Base-by-base conservation (phyloP, 331 rosid species). In the Arachis monticola region DNA sequence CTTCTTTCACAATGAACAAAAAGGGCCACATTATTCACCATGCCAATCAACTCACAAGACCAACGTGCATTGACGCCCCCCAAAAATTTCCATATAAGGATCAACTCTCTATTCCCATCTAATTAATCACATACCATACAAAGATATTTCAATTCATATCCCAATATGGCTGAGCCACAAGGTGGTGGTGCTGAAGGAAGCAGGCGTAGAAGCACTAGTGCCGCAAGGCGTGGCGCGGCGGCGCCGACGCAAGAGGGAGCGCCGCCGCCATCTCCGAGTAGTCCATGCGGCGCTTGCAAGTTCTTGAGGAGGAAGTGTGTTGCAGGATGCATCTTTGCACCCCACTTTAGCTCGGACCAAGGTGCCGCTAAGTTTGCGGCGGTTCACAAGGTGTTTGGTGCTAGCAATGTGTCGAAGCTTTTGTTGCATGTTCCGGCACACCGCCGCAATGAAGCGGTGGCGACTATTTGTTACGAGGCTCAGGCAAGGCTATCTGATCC, bases 251-350 rank as follows among this genome's bases (percentile, higher is more conserved):
- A 51, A n/a, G 77, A 71, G 13, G 67, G 45, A 5, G 40, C 52
- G 38, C 41, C 45, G 27, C 27, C 45, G 64, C 71, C 53, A 5
- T 5, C 75, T 8, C 50, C 64, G 0, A 2, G 53, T 6, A 66
- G 88, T 10, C 96, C 98, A 1, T 93, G 98, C 30, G 98, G 98
- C 1, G 97, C 98, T 0, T 93, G 98, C 88, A 93, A 90, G 79
- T 93, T 88, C 73, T 69, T 88, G 74, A 80, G 96, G 71, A 85
- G 96, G 86, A 93, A 90, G 78, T 93, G 98, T 64, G 52, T 83
- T 6, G 72, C 46, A 10, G 98, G 91, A 2, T 93, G 98, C 85
- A 84, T 93, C 44, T 88, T 92, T 45, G 94, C 92, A 17, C 96
- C 98, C 0, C 68, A 88, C 74, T 92, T 92, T 72, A 83, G 89